Evolutionary conservation across 2,329 filamentous ascomycete species (phyloP).

Genomic region (Ascochyta koolunga): DNA sequence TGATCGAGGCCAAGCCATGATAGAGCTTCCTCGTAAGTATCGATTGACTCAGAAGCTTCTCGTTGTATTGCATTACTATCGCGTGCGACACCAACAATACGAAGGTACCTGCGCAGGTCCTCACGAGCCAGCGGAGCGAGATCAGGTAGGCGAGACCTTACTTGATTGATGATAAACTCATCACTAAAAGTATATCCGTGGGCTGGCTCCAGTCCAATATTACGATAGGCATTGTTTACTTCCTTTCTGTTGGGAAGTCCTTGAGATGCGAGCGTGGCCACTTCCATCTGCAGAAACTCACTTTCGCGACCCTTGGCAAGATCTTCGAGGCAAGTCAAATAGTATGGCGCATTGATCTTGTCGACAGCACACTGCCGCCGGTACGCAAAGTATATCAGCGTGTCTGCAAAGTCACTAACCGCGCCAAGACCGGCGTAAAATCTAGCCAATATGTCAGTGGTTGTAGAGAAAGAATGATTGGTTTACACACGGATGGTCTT

Average conservation of each 20-base stretch:
- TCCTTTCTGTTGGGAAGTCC: constrained; percentile 64
- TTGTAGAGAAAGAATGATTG: background rate
- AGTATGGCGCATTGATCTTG: constrained; percentile 61
- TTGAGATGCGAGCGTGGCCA: constrained; percentile 63
- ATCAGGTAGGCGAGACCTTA: constrained; percentile 64
- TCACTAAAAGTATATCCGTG: constrained; percentile 56
- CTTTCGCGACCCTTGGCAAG: constrained; percentile 64
- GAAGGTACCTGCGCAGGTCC: constrained; percentile 62
- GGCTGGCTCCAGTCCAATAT: constrained; percentile 59
- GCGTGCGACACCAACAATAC: constrained; percentile 64
- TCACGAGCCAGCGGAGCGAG: constrained; percentile 60
- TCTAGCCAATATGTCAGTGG: constrained; percentile 38
- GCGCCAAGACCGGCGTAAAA: constrained; percentile 69
- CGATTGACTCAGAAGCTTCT: constrained; percentile 63
- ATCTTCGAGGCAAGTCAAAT: constrained; percentile 68
- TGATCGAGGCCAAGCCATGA: constrained; percentile 62
- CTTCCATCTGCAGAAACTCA: constrained; percentile 63
- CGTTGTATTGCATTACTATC: constrained; percentile 63
- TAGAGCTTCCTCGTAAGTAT: constrained; percentile 69
- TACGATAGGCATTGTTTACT: constrained; percentile 63
- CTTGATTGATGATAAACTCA: constrained; percentile 66
- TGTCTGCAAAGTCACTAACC: constrained; percentile 66
- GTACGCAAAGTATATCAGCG: constrained; percentile 67
- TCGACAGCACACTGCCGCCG: constrained; percentile 65
- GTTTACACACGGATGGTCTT: constrained; percentile 43